phyloP scores from a whole-genome alignment of 2,329 filamentous ascomycete genomes.

The Beauveria sp. region DNA sequence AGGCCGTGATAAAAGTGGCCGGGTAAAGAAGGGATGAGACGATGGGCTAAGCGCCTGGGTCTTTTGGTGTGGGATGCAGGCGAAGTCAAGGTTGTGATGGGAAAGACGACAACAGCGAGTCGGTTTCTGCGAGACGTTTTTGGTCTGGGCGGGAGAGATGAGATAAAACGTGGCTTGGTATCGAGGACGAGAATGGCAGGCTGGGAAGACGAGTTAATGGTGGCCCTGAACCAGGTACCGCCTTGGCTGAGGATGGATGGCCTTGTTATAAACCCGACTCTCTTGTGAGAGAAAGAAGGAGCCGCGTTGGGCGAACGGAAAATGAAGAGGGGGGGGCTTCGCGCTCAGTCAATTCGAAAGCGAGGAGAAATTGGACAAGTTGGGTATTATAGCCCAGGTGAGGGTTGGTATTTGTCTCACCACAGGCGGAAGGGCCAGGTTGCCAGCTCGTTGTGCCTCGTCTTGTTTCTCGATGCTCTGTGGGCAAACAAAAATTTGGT shows the following conservation, averaged over 20 bases:
- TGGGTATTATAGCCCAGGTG: background rate
- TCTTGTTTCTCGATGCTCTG: background rate
- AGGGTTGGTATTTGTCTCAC: conserved; percentile 3
- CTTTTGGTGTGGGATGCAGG: background rate
- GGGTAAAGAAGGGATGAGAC: background rate
- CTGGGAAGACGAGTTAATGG: background rate
- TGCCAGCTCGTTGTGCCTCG: background rate
- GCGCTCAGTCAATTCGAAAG: background rate
- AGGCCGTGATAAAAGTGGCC: conserved; percentile 3
- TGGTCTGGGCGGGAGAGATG: background rate
- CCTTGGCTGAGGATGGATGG: background rate
- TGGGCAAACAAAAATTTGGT: background rate
- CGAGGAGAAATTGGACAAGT: background rate
- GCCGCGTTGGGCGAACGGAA: background rate
- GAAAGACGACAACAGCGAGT: background rate
- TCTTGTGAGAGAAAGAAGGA: background rate
- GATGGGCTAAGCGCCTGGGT: background rate
- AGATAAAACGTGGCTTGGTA: background rate
- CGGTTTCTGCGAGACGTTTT: background rate
- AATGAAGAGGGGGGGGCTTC: background rate
- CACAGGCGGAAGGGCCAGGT: background rate
- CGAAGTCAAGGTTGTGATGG: background rate
- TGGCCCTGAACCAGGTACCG: background rate
- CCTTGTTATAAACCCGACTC: background rate
- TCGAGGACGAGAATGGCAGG: background rate